These are phyloP conservation scores for Rossbeevera mucosa DNA, from an alignment of 768 basidiomycete species.

Conservation along the genomic window DNA sequence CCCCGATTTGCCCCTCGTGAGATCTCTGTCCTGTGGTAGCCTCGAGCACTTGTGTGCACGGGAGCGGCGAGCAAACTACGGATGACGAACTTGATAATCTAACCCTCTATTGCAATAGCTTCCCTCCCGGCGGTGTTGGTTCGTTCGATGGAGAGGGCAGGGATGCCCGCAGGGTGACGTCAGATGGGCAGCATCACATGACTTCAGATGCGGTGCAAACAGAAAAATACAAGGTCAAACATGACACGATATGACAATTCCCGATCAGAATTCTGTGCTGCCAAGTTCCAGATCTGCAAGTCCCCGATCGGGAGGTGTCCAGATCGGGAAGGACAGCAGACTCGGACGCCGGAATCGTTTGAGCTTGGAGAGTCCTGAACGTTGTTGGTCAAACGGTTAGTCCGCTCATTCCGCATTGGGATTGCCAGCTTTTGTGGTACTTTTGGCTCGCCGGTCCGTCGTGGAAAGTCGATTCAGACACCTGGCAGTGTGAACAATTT, in stretches of 20 bases:
- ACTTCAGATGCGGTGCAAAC: slow-evolving; percentile 12
- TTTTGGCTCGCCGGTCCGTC: slow-evolving; percentile 6
- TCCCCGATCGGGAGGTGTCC: slow-evolving; percentile 16
- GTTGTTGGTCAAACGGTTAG: background rate
- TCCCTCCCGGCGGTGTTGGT: background rate
- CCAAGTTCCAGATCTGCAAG: slow-evolving; percentile 22
- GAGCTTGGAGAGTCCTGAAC: background rate
- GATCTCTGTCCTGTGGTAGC: background rate
- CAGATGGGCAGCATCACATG: slow-evolving; percentile 19
- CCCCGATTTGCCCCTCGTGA: background rate
- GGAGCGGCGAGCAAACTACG: background rate
- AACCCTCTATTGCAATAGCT: slow-evolving; percentile 14
- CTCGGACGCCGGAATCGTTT: background rate
- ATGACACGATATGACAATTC: slow-evolving; percentile 16
- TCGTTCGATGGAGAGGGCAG: background rate
- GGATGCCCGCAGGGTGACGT: slow-evolving; percentile 17
- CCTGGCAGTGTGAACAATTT: slow-evolving; percentile 11
- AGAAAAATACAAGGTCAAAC: slow-evolving; percentile 18
- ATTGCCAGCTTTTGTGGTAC: background rate
- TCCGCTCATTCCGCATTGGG: background rate
- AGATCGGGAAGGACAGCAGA: slow-evolving; percentile 22
- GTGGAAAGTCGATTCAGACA: background rate
- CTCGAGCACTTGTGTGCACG: background rate
- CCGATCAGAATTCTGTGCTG: slow-evolving; percentile 35
- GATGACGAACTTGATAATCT: slow-evolving; percentile 14